Conservation (phyloP, 257 asterid genomes). For the Gentiana macrophylla region DNA sequence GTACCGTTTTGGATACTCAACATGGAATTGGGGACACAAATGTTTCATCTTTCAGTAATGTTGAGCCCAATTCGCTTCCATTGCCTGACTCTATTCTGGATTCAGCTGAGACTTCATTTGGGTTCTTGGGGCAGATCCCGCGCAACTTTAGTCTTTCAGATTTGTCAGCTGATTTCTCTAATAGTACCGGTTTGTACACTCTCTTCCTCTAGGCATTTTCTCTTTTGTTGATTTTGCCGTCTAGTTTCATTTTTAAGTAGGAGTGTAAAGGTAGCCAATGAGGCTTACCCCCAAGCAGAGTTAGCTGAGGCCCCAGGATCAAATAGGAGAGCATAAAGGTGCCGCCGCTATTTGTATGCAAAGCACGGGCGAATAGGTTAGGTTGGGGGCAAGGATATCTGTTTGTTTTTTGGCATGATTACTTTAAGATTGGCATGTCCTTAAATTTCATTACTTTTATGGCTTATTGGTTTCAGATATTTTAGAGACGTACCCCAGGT, state of each 20-base stretch:
- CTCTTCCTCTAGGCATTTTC: neutral
- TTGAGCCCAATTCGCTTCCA: constrained; percentile 43
- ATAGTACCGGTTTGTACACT: constrained; percentile 46
- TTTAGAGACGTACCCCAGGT: constrained; percentile 59
- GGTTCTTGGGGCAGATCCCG: constrained; percentile 80
- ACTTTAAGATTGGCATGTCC: neutral
- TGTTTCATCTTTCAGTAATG: constrained; percentile 54
- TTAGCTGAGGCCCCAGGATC: too few species aligned
- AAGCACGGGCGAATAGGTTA: too few species aligned
- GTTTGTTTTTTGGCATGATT: constrained; percentile 1
- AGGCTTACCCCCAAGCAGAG: too few species aligned
- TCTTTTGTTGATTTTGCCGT: neutral
- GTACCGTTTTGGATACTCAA: constrained; percentile 44
- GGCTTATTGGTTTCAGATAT: constrained; percentile 43
- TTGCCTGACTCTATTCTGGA: constrained; percentile 41
- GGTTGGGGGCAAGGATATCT: neutral
- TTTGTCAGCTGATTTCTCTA: constrained; percentile 70
- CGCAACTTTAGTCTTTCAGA: constrained; percentile 86
- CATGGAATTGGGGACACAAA: constrained; percentile 45
- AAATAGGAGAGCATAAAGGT: too few species aligned
- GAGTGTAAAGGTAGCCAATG: too few species aligned
- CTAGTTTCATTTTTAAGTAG: neutral
- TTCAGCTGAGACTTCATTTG: constrained; percentile 41
- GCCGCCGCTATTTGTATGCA: too few species aligned
- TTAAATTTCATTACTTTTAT: constrained; percentile 2